Evolutionary conservation across 1,284 basidiomycete species (phyloP).

Genomic region (Marasmius oreades): DNA sequence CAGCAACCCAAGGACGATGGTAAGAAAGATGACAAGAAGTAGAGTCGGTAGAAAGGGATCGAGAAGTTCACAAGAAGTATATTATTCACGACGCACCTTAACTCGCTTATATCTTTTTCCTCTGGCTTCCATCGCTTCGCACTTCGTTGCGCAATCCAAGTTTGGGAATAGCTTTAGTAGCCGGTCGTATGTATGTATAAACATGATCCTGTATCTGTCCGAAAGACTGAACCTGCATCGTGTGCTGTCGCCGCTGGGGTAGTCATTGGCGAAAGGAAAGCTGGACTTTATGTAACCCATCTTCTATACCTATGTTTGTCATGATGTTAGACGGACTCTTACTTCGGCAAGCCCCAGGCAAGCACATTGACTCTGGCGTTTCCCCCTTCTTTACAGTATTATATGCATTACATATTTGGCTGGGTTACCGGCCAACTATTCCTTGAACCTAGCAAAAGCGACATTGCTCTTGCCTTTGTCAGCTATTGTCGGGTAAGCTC

Average conservation of each 20-base stretch:
- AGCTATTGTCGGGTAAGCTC: too few species aligned
- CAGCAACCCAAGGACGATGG: slow-evolving; percentile 9
- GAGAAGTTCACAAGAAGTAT: neutral
- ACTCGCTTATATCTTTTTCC: neutral
- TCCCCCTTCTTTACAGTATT: neutral
- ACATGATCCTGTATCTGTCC: too few species aligned
- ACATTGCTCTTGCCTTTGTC: too few species aligned
- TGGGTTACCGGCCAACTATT: too few species aligned
- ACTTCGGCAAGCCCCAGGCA: neutral
- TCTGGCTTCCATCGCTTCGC: too few species aligned
- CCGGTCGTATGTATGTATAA: too few species aligned
- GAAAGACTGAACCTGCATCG: neutral
- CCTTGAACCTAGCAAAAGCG: too few species aligned
- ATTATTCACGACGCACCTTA: neutral
- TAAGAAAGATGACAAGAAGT: slow-evolving; percentile 13
- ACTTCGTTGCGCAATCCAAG: too few species aligned
- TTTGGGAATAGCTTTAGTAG: too few species aligned
- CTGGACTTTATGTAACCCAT: slow-evolving; percentile 26
- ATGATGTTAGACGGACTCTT: slow-evolving; percentile 12
- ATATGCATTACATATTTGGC: too few species aligned
- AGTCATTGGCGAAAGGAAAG: neutral
- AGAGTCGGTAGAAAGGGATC: neutral
- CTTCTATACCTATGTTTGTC: slow-evolving; percentile 24
- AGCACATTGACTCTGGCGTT: neutral
- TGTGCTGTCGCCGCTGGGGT: neutral